Base-by-base conservation (phyloP, 2,329 filamentous ascomycete genomes). In the Laburnicola sp. region DNA sequence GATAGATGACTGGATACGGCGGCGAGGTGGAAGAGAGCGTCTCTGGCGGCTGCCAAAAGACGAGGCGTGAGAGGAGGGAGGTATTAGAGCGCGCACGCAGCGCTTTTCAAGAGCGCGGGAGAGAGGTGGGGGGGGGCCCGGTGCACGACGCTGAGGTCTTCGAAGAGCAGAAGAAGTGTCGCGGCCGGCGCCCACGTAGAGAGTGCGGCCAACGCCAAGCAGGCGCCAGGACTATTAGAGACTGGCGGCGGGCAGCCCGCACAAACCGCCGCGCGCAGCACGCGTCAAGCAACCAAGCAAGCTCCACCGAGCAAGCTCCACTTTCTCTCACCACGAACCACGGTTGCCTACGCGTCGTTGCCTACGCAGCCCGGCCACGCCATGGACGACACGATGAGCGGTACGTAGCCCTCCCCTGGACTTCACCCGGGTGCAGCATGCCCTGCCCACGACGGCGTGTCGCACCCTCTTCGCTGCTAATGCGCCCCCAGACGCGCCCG, bases 341-440 rank as follows among this genome's bases (percentile, higher is more conserved):
- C 4, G 10, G 11, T 22, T 16, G 16, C 39, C 28, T 16, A 6
- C 36, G 30, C 28, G 10, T 21, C 11, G 16, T 21, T 10, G 6
- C 31, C 25, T 30, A 34, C 31, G 40, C 32, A 34, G 16, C 16
- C 5, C 32, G 26, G 22, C 38, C 32, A 10, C 32, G 56, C 42
- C 37, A 74, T 74, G 71, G 71, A 73, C 51, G 70, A 73, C 30
- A 64, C 54, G 10, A 74, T 74, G 71, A 72, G 65, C 42, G 71
- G 70, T 71, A 63, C 44, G 64, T 56, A 16, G 22, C 11, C 48
- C 32, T 30, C 16, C 16, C 16, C 16, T 16, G 16, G 16, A 16
- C 16, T 16, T 16, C 16, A 16, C 16, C 16, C 16, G 16, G 16
- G 16, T 16, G 16, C 16, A 16, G 16, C 16, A 16, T 16, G 16